These are phyloP conservation scores for Novymonas esmeraldas DNA, from an alignment of 208 protist genomes.

Conservation along the genomic window DNA sequence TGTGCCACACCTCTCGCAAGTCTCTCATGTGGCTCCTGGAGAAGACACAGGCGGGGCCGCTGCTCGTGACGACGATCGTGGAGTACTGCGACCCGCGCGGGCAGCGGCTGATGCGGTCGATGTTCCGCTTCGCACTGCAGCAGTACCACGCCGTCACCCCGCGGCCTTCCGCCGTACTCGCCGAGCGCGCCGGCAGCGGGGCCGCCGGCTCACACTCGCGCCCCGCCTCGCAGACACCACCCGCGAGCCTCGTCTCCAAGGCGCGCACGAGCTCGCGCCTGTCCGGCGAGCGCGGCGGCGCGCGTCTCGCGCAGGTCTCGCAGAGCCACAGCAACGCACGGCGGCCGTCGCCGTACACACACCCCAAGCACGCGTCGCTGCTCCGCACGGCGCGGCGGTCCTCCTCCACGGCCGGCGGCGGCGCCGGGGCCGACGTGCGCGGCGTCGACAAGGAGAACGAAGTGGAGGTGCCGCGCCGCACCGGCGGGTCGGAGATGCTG, in stretches of 20 bases:
- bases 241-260: conserved; percentile 1
- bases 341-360: conserved; percentile 15
- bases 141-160: conserved; percentile 30
- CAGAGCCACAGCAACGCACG: conserved; percentile 18
- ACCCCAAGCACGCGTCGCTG: conserved; percentile 26
- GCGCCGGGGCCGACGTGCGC: neutral
- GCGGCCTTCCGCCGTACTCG: conserved; percentile 13
- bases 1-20: conserved; percentile 42
- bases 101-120: conserved; percentile 61
- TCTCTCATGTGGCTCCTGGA: conserved; percentile 76
- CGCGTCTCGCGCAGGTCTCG: conserved; percentile 16
- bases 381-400: neutral
- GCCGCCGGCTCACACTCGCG: conserved; percentile 5
- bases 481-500: conserved; percentile 26
- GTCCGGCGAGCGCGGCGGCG: conserved; percentile 11
- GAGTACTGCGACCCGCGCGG: conserved; percentile 72
- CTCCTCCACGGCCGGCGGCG: neutral
- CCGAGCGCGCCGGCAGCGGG: conserved; percentile 6
- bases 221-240: conserved; percentile 19
- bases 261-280: conserved; percentile 13
- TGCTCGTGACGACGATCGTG: conserved; percentile 59
- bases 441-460: conserved; percentile 25
- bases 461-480: neutral
- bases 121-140: conserved; percentile 59
- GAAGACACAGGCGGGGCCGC: conserved; percentile 46